Percentiles rank a stretch among this genome's conserved stretches.
Evolutionary conservation across 2,329 filamentous ascomycete species (phyloP).

Genomic region (Davidsoniella neocaledoniae): DNA sequence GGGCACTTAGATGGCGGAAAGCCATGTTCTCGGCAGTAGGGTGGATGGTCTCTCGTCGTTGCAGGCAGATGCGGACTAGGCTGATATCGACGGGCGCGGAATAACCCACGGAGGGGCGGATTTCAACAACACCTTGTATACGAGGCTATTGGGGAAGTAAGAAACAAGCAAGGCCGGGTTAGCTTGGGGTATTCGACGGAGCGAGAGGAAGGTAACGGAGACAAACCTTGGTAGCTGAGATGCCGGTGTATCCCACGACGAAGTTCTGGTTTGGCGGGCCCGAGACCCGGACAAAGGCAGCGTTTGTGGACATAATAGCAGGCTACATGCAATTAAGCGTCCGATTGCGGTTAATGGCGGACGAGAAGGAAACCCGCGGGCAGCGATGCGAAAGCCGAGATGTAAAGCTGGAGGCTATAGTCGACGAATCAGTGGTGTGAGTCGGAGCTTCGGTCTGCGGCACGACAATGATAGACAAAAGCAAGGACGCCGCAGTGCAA

Average conservation of each 20-base stretch:
- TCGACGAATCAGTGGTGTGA: too few species aligned
- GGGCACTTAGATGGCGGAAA: conserved; percentile 79
- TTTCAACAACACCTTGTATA: conserved; percentile 95
- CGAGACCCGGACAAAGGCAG: conserved; percentile 85
- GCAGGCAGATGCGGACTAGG: conserved; percentile 83
- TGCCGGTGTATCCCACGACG: conserved; percentile 90
- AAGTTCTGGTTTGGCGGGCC: conserved; percentile 95
- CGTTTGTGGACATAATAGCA: too few species aligned
- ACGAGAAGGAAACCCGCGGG: too few species aligned
- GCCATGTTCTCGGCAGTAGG: conserved; percentile 87
- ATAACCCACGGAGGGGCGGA: conserved; percentile 68
- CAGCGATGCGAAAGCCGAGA: too few species aligned
- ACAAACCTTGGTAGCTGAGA: conserved; percentile 82
- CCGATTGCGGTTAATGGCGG: too few species aligned
- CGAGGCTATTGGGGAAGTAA: conserved; percentile 46
- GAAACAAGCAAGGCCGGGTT: background rate
- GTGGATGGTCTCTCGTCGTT: conserved; percentile 89
- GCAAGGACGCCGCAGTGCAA: too few species aligned
- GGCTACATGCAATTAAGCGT: too few species aligned
- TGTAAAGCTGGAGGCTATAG: too few species aligned
- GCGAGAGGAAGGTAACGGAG: background rate
- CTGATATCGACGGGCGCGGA: conserved; percentile 83
- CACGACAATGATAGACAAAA: too few species aligned
- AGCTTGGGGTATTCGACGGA: background rate
- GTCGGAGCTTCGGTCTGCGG: too few species aligned